Evolutionary conservation across 495 filamentous ascomycete species (phyloP), one percentile per base, ranked within the genome.

Genomic region (Xylaria sp.): DNA sequence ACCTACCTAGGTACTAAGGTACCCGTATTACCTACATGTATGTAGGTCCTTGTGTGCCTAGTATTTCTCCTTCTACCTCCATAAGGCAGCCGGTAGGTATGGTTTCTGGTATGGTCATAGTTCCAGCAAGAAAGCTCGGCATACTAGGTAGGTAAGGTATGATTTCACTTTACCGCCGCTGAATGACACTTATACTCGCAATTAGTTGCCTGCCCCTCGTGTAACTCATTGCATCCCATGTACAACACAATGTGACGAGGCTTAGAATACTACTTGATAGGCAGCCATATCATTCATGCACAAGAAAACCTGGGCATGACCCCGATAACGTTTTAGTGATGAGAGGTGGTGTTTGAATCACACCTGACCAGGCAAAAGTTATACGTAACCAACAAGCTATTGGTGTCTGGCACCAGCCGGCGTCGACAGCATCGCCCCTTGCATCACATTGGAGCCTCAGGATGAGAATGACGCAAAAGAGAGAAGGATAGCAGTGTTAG

Each of bases 271-370:
- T 19, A n/a, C n/a, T n/a, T n/a, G n/a, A n/a, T n/a, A 33, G 53
- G 53, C 53, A 58, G 31, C 11, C 53, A n/a, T 5, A 58, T 58
- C 53, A 35, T 35, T 58, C 53, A 35, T 35, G 53, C 53, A 58
- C 15, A 29, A 58, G 29, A 33, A 29, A 15, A 12, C 24, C 15
- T 26, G 53, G 33, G 53, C 2, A 33, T 57, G 26, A 14, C 53
- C 53, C 48, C 21, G 12, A 24, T 8, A 9, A 50, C n/a, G 48
- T 12, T n/a, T 57, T 33, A 33, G 26, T 15, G 14, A 29, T 29
- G 29, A 55, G 29, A 55, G 48, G 14, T 19, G 14, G 53, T 57
- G 53, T 57, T 57, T 33, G 6, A 57, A 50, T 50, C 17, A 50
- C 7, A 21, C 15, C 46, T 50, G 7, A 21, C 7, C 17, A 50